These are phyloP conservation scores for Penicillium taxi DNA, from an alignment of 495 filamentous ascomycete genomes.

Conservation along the genomic window DNA sequence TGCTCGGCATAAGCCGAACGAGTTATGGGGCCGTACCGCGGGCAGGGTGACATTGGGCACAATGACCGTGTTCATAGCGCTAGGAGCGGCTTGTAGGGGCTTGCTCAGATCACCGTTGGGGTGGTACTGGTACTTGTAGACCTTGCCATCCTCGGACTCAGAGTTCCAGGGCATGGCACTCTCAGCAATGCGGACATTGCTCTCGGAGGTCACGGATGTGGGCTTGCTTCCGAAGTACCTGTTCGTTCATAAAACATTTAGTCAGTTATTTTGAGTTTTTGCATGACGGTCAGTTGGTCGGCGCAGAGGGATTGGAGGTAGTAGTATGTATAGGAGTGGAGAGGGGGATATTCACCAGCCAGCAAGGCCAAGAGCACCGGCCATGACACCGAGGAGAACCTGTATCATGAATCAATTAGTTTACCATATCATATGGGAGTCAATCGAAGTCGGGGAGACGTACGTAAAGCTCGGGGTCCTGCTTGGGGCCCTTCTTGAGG, in stretches of 20 bases:
- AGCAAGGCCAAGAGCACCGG: conserved; percentile 73
- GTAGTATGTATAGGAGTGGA: conserved; percentile 7
- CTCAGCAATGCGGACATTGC: conserved; percentile 60
- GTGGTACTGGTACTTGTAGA: conserved; percentile 86
- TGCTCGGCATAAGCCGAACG: not conserved
- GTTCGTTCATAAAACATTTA: conserved; percentile 4
- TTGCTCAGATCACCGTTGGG: conserved; percentile 74
- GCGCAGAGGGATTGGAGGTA: not conserved
- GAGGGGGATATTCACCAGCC: conserved; percentile 58
- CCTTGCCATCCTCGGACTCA: conserved; percentile 43
- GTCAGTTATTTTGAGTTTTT: conserved; percentile 11
- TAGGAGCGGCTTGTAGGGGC: conserved; percentile 79
- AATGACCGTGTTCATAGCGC: conserved; percentile 87
- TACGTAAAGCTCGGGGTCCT: conserved; percentile 79
- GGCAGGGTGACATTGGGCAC: conserved; percentile 87
- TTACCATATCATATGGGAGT: conserved; percentile 1
- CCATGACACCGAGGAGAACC: conserved; percentile 90
- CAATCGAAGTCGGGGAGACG: conserved; percentile 18
- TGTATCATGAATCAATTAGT: conserved; percentile 35
- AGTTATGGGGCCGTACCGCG: conserved; percentile 50
- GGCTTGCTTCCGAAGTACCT: conserved; percentile 68
- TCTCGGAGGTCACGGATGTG: conserved; percentile 76
- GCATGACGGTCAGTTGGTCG: not conserved
- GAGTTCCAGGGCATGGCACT: conserved; percentile 86
- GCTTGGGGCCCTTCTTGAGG: conserved; percentile 60